Conservation (phyloP, 768 basidiomycete species). For the Dioszegia crocea region DNA sequence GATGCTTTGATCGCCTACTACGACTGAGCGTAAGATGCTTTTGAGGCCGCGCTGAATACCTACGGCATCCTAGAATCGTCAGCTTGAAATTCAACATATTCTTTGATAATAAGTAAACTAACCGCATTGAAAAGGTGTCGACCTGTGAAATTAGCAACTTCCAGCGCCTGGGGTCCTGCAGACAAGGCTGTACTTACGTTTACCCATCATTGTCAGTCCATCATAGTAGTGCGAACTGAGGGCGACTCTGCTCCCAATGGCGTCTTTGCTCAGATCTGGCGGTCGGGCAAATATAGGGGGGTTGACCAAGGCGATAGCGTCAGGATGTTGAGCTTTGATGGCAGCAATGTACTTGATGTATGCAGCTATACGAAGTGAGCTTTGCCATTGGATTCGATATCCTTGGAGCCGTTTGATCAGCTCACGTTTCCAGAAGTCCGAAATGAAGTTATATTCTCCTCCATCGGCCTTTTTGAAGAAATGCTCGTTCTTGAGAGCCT, state of each 20-base stretch:
- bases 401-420: too few relatives aligned
- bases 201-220: constrained; percentile 83
- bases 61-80: constrained; percentile 53
- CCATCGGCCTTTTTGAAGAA: constrained; percentile 57
- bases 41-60: constrained; percentile 74
- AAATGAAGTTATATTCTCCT: constrained; percentile 60
- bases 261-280: constrained; percentile 59
- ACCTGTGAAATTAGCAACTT: constrained; percentile 16
- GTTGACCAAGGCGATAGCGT: constrained; percentile 83
- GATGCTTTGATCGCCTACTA: constrained; percentile 74
- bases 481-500: constrained; percentile 67
- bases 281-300: constrained; percentile 84
- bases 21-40: constrained; percentile 64
- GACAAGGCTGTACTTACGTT: constrained; percentile 58
- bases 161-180: too few relatives aligned
- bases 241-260: constrained; percentile 63
- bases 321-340: constrained; percentile 61
- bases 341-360: constrained; percentile 46
- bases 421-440: constrained; percentile 69
- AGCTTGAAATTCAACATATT: background rate
- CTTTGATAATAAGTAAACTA: background rate
- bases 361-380: constrained; percentile 16
- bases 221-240: constrained; percentile 91
- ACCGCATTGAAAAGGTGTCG: constrained; percentile 82
- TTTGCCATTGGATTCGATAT: too few relatives aligned